Base-by-base conservation (phyloP, 1,139 yeast genomes). In the Saccharomyces uvarum region DNA sequence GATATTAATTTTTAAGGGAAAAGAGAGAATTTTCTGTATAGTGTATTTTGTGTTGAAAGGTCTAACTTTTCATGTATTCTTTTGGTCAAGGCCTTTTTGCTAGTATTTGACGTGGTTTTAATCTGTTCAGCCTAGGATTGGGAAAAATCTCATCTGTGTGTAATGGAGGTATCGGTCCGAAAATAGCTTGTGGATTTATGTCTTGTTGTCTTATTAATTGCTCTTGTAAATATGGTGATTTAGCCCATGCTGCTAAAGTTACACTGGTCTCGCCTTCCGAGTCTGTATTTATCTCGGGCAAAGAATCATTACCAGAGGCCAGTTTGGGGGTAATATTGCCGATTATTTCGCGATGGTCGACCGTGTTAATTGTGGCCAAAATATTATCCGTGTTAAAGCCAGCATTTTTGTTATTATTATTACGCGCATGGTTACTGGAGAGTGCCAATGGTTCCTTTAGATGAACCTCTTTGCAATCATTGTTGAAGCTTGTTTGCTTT, bases 131-230 rank as follows among this genome's bases (percentile, higher is more conserved):
- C 48, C 75, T 63, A 13, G 76, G 68, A 47, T 72, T 75, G 52
- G 80, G 79, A 66, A 88, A 87, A 19, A 88, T 82, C 58, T 84
- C 88, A 50, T 81, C 86, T 68, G 88, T 79, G 50, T 83, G 80
- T 55, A 88, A 71, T 3, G 83, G 82, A 0, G 88, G 86, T 27
- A 86, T 79, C 13, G 88, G 86, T 0, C 97, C 97, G 74, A 91
- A 90, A 1, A 90, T 80, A 3, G 77, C 67, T 54, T 78, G 81
- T 0, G 97, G 96, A 66, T 90, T 86, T 56, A 85, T 73, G 19
- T 72, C 70, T 58, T 79, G 81, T 67, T 88, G 96, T 50, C 75
- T 72, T 48, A 77, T 68, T 48, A 88, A 74, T 33, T 66, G 68
- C 38, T 67, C 62, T 47, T 64, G 63, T 41, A 70, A 49, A 19